These are phyloP conservation scores for Tylopilus vinaceipallidus DNA, from an alignment of 768 basidiomycete species.

Conservation along the genomic window DNA sequence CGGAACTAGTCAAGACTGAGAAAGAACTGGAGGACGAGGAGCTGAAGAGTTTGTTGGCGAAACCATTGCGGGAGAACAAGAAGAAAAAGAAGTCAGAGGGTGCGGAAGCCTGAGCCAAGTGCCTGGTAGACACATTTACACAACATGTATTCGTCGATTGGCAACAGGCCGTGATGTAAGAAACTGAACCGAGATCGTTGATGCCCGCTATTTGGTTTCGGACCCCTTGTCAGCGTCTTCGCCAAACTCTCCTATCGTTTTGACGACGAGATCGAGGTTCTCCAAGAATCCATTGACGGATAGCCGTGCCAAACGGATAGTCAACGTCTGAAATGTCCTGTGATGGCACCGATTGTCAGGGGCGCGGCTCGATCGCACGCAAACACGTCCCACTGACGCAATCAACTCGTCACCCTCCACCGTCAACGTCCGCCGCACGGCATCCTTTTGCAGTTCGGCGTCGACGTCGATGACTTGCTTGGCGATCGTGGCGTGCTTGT, in stretches of 20 bases:
- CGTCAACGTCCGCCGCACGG: conserved; percentile 68
- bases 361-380: not conserved
- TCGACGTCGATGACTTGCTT: conserved; percentile 87
- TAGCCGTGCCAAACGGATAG: conserved; percentile 81
- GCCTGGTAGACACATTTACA: conserved; percentile 24
- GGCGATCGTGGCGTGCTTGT: conserved; percentile 76
- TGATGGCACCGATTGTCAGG: conserved; percentile 1
- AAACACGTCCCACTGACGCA: conserved; percentile 53
- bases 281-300: conserved; percentile 86
- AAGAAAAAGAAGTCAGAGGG: conserved; percentile 83
- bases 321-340: conserved; percentile 75
- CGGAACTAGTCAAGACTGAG: conserved; percentile 85
- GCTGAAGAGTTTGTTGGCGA: conserved; percentile 72
- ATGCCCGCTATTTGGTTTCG: not conserved
- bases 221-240: conserved; percentile 49
- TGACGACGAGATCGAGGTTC: conserved; percentile 81
- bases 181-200: conserved; percentile 11
- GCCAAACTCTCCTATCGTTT: conserved; percentile 79
- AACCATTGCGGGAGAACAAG: conserved; percentile 83
- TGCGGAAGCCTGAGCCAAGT: conserved; percentile 36
- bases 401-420: conserved; percentile 69
- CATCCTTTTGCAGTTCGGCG: conserved; percentile 75
- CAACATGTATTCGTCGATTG: conserved; percentile 20
- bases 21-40: conserved; percentile 89
- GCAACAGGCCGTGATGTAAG: conserved; percentile 15